phyloP scores from a whole-genome alignment of 2,329 filamentous ascomycete species.

The Phaeosphaeriaceae sp. region DNA sequence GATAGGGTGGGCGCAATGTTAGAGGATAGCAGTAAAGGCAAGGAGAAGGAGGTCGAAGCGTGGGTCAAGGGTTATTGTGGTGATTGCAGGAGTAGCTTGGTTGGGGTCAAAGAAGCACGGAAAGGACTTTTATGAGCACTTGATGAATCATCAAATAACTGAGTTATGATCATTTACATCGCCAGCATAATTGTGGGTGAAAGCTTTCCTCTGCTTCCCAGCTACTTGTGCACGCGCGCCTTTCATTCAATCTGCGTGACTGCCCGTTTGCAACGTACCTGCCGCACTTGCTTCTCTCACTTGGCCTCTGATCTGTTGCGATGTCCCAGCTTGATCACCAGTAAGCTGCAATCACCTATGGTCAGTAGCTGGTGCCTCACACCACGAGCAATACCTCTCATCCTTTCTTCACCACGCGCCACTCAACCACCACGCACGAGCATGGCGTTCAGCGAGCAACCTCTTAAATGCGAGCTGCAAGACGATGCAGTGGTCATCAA shows the following conservation, averaged over 20 bases:
- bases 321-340: no score
- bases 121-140: conserved; percentile 14
- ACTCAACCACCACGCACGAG: no score
- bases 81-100: conserved; percentile 59
- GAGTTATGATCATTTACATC: not conserved
- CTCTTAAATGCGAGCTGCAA: not conserved
- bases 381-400: no score
- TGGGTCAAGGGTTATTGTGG: conserved; percentile 69
- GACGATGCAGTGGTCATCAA: conserved; percentile 8
- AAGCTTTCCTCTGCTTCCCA: no score
- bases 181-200: not conserved
- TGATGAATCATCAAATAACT: not conserved
- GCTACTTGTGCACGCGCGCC: no score
- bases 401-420: no score
- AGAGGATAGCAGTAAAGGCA: conserved; percentile 44
- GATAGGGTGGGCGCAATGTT: conserved; percentile 64
- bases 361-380: no score
- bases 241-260: no score
- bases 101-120: conserved; percentile 10
- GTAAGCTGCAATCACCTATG: no score
- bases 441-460: not conserved
- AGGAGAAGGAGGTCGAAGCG: conserved; percentile 55
- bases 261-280: no score
- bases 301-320: no score
- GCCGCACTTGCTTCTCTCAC: no score